phyloP scores from a whole-genome alignment of 2,329 filamentous ascomycete species.

The Phyllachora maydis region DNA sequence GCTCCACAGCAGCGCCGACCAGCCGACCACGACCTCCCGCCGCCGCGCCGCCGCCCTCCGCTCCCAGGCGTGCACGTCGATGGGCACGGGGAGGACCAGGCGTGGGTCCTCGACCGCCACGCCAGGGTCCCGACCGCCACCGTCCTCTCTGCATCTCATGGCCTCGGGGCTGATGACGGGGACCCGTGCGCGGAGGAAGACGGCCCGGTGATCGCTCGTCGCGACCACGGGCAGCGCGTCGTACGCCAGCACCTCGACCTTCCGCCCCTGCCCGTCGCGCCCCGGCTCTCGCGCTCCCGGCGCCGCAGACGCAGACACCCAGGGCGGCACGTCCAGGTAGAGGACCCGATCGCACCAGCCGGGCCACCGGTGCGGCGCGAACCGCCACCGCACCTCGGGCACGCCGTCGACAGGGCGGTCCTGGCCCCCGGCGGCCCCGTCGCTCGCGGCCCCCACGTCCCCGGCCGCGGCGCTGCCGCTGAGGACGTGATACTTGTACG shows the following conservation, averaged over 20 bases:
- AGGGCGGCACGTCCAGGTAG: constrained; percentile 43
- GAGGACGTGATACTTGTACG: constrained; percentile 64
- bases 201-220: constrained; percentile 77
- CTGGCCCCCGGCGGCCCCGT: constrained; percentile 5
- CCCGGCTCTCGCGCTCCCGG: too few species aligned
- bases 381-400: constrained; percentile 37
- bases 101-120: constrained; percentile 21
- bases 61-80: constrained; percentile 33
- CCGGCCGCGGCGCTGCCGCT: constrained; percentile 11
- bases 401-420: constrained; percentile 10
- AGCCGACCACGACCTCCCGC: constrained; percentile 26
- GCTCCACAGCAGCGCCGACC: constrained; percentile 32
- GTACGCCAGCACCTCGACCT: constrained; percentile 41
- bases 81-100: constrained; percentile 22
- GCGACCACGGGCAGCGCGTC: constrained; percentile 55
- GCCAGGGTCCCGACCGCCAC: too few species aligned
- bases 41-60: constrained; percentile 22
- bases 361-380: constrained; percentile 69
- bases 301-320: constrained; percentile 14
- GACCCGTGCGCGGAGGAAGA: constrained; percentile 50
- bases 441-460: constrained; percentile 8
- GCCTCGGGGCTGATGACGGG: constrained; percentile 28
- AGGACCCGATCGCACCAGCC: constrained; percentile 88
- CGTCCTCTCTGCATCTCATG: too few species aligned
- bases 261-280: too few species aligned